These are phyloP conservation scores for Rhodotorula sp. DNA, from an alignment of 1,284 basidiomycete genomes.

Conservation along the genomic window DNA sequence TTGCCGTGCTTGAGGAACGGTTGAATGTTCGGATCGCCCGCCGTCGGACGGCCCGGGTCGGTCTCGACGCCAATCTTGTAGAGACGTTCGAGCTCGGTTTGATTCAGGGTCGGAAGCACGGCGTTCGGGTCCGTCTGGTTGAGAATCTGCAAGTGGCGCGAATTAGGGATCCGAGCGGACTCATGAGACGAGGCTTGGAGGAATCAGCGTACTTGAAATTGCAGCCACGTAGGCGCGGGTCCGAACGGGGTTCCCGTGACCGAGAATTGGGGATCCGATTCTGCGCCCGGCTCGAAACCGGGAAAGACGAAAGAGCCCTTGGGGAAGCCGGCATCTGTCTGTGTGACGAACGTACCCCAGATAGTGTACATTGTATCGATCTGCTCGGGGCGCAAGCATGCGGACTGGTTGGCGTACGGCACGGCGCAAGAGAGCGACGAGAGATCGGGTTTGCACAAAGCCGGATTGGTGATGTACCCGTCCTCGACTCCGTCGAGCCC, in stretches of 20 bases:
- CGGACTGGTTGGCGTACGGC: conserved; percentile 9
- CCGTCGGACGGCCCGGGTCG: conserved; percentile 32
- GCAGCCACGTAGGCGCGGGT: not conserved
- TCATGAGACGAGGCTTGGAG: too few relatives aligned
- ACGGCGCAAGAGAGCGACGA: conserved; percentile 24
- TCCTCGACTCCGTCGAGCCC: conserved; percentile 44
- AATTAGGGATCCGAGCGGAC: not conserved
- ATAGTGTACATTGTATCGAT: conserved; percentile 37
- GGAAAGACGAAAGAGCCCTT: conserved; percentile 33
- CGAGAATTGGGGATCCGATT: conserved; percentile 19
- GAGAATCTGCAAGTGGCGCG: conserved; percentile 18
- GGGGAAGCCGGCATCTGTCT: not conserved
- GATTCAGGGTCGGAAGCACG: conserved; percentile 8
- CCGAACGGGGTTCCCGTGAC: conserved; percentile 29
- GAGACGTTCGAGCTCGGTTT: conserved; percentile 11
- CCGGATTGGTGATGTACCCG: conserved; percentile 41
- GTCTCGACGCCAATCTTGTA: conserved; percentile 9
- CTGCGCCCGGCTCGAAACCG: conserved; percentile 36
- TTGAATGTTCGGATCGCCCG: conserved; percentile 36
- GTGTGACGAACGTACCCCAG: conserved; percentile 17
- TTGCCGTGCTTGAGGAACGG: conserved; percentile 40
- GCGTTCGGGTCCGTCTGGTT: conserved; percentile 26
- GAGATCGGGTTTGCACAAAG: conserved; percentile 37
- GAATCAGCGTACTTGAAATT: too few relatives aligned
- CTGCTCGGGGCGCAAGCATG: conserved; percentile 33